Evolutionary conservation across 2,329 filamentous ascomycete species (phyloP), one percentile per base, ranked within the genome.

Genomic region (Cladosporium velox): DNA sequence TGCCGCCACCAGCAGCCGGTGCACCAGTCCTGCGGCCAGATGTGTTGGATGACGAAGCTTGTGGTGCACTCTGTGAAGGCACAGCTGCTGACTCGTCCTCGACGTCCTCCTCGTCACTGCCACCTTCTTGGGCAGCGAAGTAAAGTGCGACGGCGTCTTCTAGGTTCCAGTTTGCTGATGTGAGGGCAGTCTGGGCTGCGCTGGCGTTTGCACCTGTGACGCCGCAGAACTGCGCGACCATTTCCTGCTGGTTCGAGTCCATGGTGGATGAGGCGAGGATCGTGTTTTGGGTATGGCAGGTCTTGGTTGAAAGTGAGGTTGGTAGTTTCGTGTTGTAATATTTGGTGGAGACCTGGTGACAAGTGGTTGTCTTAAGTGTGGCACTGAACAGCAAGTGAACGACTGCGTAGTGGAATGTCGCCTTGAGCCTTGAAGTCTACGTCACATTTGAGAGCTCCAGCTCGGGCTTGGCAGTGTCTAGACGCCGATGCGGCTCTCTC

Each of bases 101-200:
- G 38, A 67, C 68, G 28, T 72, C 55, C 54, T 69, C 66, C n/a
- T 70, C 68, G 30, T 78, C 75, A 68, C 76, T 74, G 59, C 70
- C 75, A 47, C 77, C 76, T 71, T 79, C 79, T 55, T 77, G 72
- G 62, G 77, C 76, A 61, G 80, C 79, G 69, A 78, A 83, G 77
- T 76, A 83, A 68, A 82, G 77, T 11, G 75, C 72, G 57, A 80
- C 78, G 49, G 82, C 81, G 67, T 79, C 74, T 64, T 80, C 78
- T 51, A 83, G 74, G 67, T 83, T 77, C 73, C 82, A 82, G 77
- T 83, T 77, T 65, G 78, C 75, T 10, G 79, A 75, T 69, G 72
- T 73, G 62, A 83, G 77, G 66, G 78, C 78, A 58, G 76, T 75
- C 74, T 82, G 78, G 52, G 81, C 82, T 21, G 72, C 70, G 49